Base-by-base conservation (phyloP, 208 protist genomes). In the Sergeia podlipaevii region DNA sequence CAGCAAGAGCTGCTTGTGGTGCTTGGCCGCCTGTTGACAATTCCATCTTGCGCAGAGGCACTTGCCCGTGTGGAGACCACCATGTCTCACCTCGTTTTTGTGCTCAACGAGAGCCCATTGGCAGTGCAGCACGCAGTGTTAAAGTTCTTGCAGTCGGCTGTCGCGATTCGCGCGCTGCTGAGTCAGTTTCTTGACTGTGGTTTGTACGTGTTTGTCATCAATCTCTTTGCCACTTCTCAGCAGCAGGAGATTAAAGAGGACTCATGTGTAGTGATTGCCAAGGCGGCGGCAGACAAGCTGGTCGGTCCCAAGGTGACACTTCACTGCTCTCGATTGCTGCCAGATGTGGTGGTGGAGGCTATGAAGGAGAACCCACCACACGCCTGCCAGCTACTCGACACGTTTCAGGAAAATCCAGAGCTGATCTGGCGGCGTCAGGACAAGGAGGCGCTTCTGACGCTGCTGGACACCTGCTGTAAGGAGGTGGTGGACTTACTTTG, bases 351-450 rank as follows among this genome's bases (percentile, higher is more conserved):
- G 29, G 65, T 97, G 6, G 94, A 97, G 17, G 80, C 81, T 18
- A 93, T 97, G 83, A 78, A 81, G 30, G 91, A 97, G 27, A 95
- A 91, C 50, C 43, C 71, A 26, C 50, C 71, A 32, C 69, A 80
- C 36, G 77, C 85, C 10, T 89, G 81, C 17, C 60, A 77, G 27
- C 77, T 97, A 47, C 80, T 97, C n/a, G 88, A 96, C 42, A 75
- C 65, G 13, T 85, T 55, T 64, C 83, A 91, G 49, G 76, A 97
- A 60, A 97, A 84, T 41, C 95, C 96, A 4, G 93, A 98, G 59
- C 70, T 98, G 4, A 75, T 97, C 11, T 98, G 96, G 95, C 96
- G 71, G 13, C 78, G 78, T 42, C 66, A 71, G 49, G 77, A 77
- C 5, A 71, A 82, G 38, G 68, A 69, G n/a, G 51, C 62, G 34